Percentiles rank a stretch among this genome's conserved stretches.
Evolutionary conservation across 2,329 filamentous ascomycete species (phyloP).

Genomic region (Xylariaceae sp.): DNA sequence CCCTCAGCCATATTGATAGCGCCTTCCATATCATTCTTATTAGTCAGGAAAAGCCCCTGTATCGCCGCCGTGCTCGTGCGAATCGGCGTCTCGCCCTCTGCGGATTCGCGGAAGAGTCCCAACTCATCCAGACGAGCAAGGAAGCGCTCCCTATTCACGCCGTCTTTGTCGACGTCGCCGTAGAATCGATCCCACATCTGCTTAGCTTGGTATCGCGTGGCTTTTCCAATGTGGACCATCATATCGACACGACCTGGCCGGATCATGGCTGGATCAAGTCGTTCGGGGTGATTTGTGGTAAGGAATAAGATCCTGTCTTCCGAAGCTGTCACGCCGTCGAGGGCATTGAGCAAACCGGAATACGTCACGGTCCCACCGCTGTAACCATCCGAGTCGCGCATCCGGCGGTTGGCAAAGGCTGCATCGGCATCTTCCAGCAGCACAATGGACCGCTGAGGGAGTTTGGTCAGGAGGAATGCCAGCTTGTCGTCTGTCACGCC

Average conservation of each 20-base stretch:
- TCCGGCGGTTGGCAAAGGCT: constrained; percentile 77
- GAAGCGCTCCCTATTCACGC: constrained; percentile 63
- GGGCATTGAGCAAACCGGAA: constrained; percentile 78
- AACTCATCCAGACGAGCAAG: constrained; percentile 64
- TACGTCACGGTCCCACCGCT: constrained; percentile 87
- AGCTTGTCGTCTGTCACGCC: constrained; percentile 88
- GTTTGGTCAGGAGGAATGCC: constrained; percentile 78
- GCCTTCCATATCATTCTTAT: constrained; percentile 85
- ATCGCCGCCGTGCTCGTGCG: constrained; percentile 83
- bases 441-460: constrained; percentile 77
- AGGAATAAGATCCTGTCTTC: constrained; percentile 92
- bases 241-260: constrained; percentile 91
- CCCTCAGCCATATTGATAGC: constrained; percentile 77
- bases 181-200: constrained; percentile 96
- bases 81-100: constrained; percentile 40
- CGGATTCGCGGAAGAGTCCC: constrained; percentile 61
- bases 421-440: constrained; percentile 89
- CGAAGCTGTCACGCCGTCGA: constrained; percentile 90
- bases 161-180: constrained; percentile 68
- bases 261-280: constrained; percentile 83
- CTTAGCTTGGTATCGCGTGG: constrained; percentile 76
- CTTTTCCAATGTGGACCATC: constrained; percentile 85
- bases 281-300: constrained; percentile 90
- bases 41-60: constrained; percentile 91
- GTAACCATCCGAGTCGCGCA: constrained; percentile 77